Evolutionary conservation across 1,139 yeast species (phyloP).

Genomic region (Debaryomycetaceae sp.): DNA sequence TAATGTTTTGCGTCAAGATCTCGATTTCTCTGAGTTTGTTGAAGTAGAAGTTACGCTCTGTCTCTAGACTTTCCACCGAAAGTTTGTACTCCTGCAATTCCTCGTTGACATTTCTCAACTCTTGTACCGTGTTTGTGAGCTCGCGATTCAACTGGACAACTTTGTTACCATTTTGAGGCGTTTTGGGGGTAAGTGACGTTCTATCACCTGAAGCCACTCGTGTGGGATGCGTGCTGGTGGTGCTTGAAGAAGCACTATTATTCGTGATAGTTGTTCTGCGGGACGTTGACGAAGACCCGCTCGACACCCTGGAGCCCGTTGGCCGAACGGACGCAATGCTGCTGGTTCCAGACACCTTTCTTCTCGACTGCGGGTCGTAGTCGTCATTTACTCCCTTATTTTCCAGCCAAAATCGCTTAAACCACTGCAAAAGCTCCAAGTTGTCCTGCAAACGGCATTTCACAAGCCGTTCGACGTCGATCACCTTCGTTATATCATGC

Average conservation of each 20-base stretch:
- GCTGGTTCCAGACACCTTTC: conserved; percentile 11
- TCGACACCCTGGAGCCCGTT: conserved; percentile 6
- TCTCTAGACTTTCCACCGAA: conserved; percentile 57
- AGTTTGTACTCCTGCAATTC: conserved; percentile 53
- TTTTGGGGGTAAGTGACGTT: conserved; percentile 7
- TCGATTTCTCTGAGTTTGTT: conserved; percentile 88
- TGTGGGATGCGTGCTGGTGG: conserved; percentile 1
- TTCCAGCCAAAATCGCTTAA: conserved; percentile 77
- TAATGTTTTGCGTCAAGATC: conserved; percentile 65
- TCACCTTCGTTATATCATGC: conserved; percentile 67
- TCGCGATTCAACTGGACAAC: conserved; percentile 16
- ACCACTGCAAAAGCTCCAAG: conserved; percentile 91
- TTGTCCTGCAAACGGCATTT: conserved; percentile 93
- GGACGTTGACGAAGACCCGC: conserved; percentile 7
- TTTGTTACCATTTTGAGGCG: conserved; percentile 14
- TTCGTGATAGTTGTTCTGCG: conserved; percentile 10
- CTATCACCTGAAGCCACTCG: conserved; percentile 8
- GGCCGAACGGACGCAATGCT: conserved; percentile 4
- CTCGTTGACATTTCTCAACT: conserved; percentile 38
- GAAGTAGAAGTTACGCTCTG: conserved; percentile 87
- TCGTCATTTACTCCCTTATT: conserved; percentile 55
- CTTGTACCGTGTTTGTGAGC: conserved; percentile 23
- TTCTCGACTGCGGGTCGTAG: conserved; percentile 58
- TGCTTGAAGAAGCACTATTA: conserved; percentile 1
- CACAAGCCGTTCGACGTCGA: conserved; percentile 78